phyloP scores from a whole-genome alignment of 805 yeast species.

The Candida vaughaniae region DNA sequence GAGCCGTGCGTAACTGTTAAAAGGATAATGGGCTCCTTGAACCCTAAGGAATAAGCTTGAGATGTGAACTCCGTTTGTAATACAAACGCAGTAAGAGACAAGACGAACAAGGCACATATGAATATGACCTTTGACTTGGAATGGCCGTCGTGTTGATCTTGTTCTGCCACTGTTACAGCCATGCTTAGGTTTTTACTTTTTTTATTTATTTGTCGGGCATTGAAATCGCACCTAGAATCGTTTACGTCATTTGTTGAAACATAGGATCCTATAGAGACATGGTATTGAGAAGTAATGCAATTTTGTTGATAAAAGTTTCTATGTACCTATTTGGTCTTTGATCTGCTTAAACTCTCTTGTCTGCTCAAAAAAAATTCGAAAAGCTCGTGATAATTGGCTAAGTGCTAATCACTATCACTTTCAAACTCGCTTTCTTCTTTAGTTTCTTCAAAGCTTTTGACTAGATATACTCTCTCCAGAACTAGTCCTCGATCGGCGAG shows the following conservation, averaged over 20 bases:
- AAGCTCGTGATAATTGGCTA: too few relatives aligned
- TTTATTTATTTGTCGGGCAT: too few relatives aligned
- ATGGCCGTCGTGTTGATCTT: constrained; percentile 8
- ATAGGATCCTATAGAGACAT: too few relatives aligned
- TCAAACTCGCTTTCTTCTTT: constrained; percentile 19
- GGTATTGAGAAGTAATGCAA: too few relatives aligned
- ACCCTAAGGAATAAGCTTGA: constrained; percentile 57
- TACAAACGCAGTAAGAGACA: constrained; percentile 58
- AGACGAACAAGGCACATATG: constrained; percentile 30
- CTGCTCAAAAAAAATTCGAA: too few relatives aligned
- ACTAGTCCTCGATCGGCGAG: constrained; percentile 44
- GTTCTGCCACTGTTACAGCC: constrained; percentile 7
- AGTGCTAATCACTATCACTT: constrained; percentile 43
- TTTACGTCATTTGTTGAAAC: too few relatives aligned
- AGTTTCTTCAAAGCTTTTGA: constrained; percentile 13
- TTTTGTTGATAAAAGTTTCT: too few relatives aligned
- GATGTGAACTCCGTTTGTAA: constrained; percentile 79
- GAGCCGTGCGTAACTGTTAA: constrained; percentile 73
- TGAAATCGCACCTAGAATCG: too few relatives aligned
- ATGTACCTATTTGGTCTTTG: too few relatives aligned
- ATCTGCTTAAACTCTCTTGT: too few relatives aligned
- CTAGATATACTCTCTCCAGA: constrained; percentile 37
- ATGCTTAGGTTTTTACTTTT: background rate
- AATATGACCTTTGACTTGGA: constrained; percentile 39
- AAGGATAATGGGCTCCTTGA: constrained; percentile 67